Percentiles rank a stretch among this genome's conserved stretches.
phyloP scores from a whole-genome alignment of 768 basidiomycete genomes.

The Tylopilus plumbeoviolaceoides region DNA sequence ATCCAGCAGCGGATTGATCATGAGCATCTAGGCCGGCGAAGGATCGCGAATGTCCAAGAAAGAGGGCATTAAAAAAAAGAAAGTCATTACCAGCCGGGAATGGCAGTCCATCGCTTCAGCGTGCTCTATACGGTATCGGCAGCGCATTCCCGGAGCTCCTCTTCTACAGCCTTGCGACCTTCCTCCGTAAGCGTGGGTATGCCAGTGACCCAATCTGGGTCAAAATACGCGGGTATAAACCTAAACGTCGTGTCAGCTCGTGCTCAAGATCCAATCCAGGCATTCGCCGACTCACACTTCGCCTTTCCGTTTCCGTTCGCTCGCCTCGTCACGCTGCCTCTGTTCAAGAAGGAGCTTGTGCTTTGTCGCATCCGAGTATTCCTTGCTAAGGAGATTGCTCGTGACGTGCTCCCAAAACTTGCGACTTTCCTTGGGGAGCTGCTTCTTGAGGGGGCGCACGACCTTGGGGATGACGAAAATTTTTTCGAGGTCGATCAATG shows the following conservation, averaged over 20 bases:
- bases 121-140: constrained; percentile 14
- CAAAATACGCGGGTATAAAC: constrained; percentile 75
- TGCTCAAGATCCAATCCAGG: neutral
- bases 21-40: constrained; percentile 3
- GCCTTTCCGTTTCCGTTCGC: constrained; percentile 79
- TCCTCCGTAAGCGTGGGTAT: constrained; percentile 62
- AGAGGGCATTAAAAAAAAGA: neutral
- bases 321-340: constrained; percentile 83
- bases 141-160: constrained; percentile 46
- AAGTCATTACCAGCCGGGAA: constrained; percentile 12
- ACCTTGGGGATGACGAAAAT: constrained; percentile 74
- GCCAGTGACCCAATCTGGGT: constrained; percentile 62
- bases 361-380: constrained; percentile 87
- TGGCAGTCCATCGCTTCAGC: neutral
- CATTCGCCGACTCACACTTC: constrained; percentile 54
- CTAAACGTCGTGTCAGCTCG: constrained; percentile 32
- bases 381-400: constrained; percentile 67
- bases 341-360: constrained; percentile 93
- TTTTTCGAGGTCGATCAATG: constrained; percentile 72
- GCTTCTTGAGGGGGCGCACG: constrained; percentile 78
- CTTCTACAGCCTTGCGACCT: constrained; percentile 69
- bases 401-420: constrained; percentile 88
- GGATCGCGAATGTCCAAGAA: constrained; percentile 7
- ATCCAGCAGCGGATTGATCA: constrained; percentile 4
- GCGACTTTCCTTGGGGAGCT: constrained; percentile 77